Evolutionary conservation across 2,329 filamentous ascomycete genomes (phyloP).

Genomic region (Fusarium drepaniforme): DNA sequence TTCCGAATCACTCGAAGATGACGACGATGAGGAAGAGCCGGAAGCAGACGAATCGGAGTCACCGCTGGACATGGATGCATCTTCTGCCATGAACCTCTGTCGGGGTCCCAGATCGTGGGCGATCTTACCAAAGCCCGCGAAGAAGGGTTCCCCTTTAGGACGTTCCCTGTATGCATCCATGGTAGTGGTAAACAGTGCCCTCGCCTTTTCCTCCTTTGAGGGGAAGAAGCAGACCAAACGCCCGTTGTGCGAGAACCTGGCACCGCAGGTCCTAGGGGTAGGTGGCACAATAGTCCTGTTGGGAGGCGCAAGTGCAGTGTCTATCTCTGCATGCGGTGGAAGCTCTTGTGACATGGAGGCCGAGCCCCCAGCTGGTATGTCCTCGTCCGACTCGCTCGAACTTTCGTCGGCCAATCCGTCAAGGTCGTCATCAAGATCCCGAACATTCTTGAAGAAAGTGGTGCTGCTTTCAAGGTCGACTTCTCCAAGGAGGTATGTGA

Average conservation of each 20-base stretch:
- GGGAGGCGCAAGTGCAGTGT: slow-evolving; percentile 64
- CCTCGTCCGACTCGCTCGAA: slow-evolving; percentile 83
- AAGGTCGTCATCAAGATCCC: slow-evolving; percentile 70
- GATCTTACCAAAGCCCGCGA: slow-evolving; percentile 69
- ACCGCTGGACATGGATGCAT: slow-evolving; percentile 64
- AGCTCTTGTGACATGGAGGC: slow-evolving; percentile 74
- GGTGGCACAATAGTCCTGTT: slow-evolving; percentile 68
- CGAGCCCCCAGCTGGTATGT: slow-evolving; percentile 64
- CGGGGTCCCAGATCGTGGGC: slow-evolving; percentile 63
- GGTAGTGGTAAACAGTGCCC: slow-evolving; percentile 61
- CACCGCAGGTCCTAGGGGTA: slow-evolving; percentile 69
- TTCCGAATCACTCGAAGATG: slow-evolving; percentile 71
- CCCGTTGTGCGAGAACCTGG: slow-evolving; percentile 72
- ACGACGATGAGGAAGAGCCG: slow-evolving; percentile 63
- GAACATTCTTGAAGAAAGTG: slow-evolving; percentile 72
- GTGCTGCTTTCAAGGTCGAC: slow-evolving; percentile 71
- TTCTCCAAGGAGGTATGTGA: slow-evolving; percentile 74
- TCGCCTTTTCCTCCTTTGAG: slow-evolving; percentile 72
- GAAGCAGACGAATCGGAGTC: slow-evolving; percentile 63
- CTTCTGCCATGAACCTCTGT: slow-evolving; percentile 61
- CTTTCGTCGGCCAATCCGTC: slow-evolving; percentile 77
- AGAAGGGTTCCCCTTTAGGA: slow-evolving; percentile 66
- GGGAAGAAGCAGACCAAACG: slow-evolving; percentile 77
- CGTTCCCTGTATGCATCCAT: slow-evolving; percentile 61
- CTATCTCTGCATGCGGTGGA: slow-evolving; percentile 64